These are phyloP conservation scores for Clitopilus passeckerianus DNA, from an alignment of 768 basidiomycete species.

Conservation along the genomic window DNA sequence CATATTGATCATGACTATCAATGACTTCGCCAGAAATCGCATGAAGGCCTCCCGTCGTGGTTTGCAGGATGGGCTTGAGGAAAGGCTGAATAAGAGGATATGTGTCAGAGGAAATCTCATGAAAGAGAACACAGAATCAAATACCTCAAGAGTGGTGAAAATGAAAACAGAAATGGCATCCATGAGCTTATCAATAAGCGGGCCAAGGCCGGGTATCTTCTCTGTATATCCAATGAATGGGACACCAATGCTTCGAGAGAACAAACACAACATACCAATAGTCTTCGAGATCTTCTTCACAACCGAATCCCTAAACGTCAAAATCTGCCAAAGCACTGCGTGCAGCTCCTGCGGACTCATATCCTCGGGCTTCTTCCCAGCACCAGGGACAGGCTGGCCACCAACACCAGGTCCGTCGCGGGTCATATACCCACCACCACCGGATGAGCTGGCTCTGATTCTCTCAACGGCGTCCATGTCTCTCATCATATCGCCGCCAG, in stretches of 20 bases:
- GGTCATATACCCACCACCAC: slow-evolving; percentile 22
- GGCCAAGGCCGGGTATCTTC: slow-evolving; percentile 75
- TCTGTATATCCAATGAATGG: slow-evolving; percentile 32
- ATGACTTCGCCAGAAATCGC: slow-evolving; percentile 74
- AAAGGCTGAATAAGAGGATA: slow-evolving; percentile 45
- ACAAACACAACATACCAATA: slow-evolving; percentile 42
- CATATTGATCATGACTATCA: slow-evolving; percentile 76
- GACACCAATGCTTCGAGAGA: neutral
- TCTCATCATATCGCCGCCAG: slow-evolving; percentile 58
- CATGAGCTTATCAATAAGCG: slow-evolving; percentile 73
- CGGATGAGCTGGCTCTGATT: slow-evolving; percentile 54
- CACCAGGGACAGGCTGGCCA: neutral
- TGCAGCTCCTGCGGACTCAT: slow-evolving; percentile 91
- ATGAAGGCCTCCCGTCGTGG: slow-evolving; percentile 59
- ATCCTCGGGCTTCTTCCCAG: slow-evolving; percentile 64
- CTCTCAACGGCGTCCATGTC: slow-evolving; percentile 73
- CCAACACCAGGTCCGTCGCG: neutral
- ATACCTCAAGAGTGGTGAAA: slow-evolving; percentile 79
- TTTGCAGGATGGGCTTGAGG: slow-evolving; percentile 72
- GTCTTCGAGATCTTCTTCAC: slow-evolving; percentile 76
- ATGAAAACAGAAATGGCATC: slow-evolving; percentile 79
- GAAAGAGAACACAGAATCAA: neutral
- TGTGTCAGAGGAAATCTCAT: neutral
- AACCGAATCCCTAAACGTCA: slow-evolving; percentile 80
- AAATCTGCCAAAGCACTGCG: slow-evolving; percentile 75